Base-by-base conservation (phyloP, 768 basidiomycete species). In the Agaricus subrufescens region DNA sequence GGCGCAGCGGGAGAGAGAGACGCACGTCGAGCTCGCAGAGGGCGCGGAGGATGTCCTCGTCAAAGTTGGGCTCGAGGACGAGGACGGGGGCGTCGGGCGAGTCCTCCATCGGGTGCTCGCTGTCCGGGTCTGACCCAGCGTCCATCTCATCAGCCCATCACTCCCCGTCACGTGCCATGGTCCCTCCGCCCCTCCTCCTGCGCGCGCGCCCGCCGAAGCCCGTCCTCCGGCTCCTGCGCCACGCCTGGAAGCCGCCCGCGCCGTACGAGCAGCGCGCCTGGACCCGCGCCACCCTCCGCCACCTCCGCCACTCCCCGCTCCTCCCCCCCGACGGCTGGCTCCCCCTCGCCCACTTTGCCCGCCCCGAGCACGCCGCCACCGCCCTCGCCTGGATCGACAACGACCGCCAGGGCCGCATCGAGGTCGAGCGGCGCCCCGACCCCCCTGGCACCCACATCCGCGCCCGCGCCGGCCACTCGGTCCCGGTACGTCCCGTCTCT, bases 11-110 rank as follows among this genome's bases (percentile, higher is more conserved):
- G 57, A 42, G 51, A 48, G 39, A 57, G 12, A 31, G 25, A 68
- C 94, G 78, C 77, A 97, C 95, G 67, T 98, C 94, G 60, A 95
- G 72, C 48, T 98, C 95, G 67, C 96, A 98, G 46, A 99, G 72
- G n/a, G 87, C 86, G 62, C 95, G 75, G 57, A 99, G 72, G 23
- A 96, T 79, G 65, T 87, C 91, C 74, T 98, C 96, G 62, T 99
- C 96, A 61, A 98, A 98, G 57, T 78, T 87, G n/a, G 87, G 80
- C 58, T 94, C 94, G 9, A 94, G 85, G 39, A 92, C 70, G 58
- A 71, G 81, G 8, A 73, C 74, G 58, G 71, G 61, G 50, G 81
- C 75, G 38, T 23, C 25, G 2, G 38, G 44, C 29, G 69, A 74
- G 9, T 11, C 34, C 30, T 31, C 44, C 34, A 26, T 39, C 38